phyloP scores from a whole-genome alignment of 164 flowering plant species.

The Stephania japonica region DNA sequence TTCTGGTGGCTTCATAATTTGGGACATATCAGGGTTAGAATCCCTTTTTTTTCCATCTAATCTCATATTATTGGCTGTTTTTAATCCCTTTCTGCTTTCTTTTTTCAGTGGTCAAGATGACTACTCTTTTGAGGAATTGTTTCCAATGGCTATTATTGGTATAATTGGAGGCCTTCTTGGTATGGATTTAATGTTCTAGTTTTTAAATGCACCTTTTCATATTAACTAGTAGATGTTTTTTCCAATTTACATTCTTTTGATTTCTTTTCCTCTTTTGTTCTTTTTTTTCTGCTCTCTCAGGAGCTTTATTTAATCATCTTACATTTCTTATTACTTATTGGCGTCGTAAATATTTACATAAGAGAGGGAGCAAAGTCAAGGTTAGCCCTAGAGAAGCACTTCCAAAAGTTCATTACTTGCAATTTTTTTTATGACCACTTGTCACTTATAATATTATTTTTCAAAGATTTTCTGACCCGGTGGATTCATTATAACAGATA shows the following conservation, averaged over 20 bases:
- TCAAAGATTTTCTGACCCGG: background rate
- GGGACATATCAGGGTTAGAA: constrained; percentile 86
- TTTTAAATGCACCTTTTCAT: background rate
- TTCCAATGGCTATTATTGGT: constrained; percentile 99
- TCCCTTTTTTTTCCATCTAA: constrained; percentile 15
- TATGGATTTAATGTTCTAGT: constrained; percentile 23
- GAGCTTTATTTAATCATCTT: constrained; percentile 94
- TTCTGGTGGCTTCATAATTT: constrained; percentile 94
- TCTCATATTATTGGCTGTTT: background rate
- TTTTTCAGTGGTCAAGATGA: constrained; percentile 87
- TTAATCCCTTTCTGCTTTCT: constrained; percentile 9
- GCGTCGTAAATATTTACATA: constrained; percentile 87
- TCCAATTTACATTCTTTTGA: background rate
- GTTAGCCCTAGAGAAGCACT: constrained; percentile 26
- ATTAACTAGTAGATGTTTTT: background rate
- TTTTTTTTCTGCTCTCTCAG: constrained; percentile 29
- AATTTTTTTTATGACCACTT: background rate
- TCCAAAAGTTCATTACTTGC: background rate
- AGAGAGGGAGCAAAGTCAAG: constrained; percentile 82
- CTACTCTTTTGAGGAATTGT: constrained; percentile 81
- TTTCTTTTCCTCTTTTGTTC: background rate
- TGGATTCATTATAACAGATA: constrained; percentile 38
- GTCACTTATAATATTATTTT: background rate
- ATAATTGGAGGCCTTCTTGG: constrained; percentile 97
- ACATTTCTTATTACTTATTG: constrained; percentile 71